Evolutionary conservation across 768 basidiomycete species (phyloP), one percentile per base, ranked within the genome.

Genomic region (Auricularia sp.): DNA sequence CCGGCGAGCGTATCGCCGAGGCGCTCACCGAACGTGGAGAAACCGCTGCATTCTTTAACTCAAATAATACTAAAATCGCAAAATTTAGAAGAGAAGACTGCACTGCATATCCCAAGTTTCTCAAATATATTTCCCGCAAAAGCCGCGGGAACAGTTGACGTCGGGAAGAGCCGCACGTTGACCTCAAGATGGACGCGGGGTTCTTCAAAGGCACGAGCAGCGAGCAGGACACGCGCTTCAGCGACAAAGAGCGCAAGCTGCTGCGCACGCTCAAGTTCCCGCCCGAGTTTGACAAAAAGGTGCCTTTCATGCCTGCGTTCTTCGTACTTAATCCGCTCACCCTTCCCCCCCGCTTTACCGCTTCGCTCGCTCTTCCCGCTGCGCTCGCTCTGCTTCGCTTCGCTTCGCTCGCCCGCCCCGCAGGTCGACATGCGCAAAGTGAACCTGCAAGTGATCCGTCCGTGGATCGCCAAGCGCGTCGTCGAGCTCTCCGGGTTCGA

Each of bases 371-470:
- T 18, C 47, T 51, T 44, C 10, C 18, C 43, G 1, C 10, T 18
- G 1, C 18, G 43, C 43, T 44, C 43, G 43, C 43, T 18, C 43
- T 2, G 10, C 43, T 44, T 2, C 43, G 10, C 43, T 44, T 3
- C 18, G 10, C 43, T 44, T 2, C 43, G 10, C 43, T 44, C 43
- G 43, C 43, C 2, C 43, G 43, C 14, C 7, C n/a, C 54, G 29
- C 18, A 91, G 91, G 93, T 97, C 56, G 95, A 98, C 73, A 89
- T 95, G 84, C 85, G 91, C 42, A 95, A 98, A 81, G 93, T 98
- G 66, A 97, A 98, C 74, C 70, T 98, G 66, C 79, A 83, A 18
- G 93, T 98, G 69, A 90, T 99, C 72, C 81, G 91, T 65, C 92
- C 93, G 2, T 99, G 97, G 97, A 87, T 98, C 66, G 90, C 91